Conservation (phyloP, 495 filamentous ascomycete genomes). For the Neurospora pannonica region DNA sequence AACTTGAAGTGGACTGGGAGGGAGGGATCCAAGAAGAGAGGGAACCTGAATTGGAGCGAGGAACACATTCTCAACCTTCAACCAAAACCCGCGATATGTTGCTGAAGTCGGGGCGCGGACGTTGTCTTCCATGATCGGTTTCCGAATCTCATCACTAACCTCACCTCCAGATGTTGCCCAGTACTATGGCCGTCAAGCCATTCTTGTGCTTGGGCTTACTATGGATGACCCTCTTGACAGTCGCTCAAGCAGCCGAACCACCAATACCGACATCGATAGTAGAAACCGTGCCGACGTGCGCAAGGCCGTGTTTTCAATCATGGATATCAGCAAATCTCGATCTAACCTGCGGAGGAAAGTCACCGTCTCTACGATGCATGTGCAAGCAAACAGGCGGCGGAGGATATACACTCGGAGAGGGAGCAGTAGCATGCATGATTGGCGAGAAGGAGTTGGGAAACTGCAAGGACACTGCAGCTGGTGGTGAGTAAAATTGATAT, state of each 20-base stretch:
- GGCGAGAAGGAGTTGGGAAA: constrained; percentile 32
- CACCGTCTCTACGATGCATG: constrained; percentile 49
- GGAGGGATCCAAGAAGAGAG: background rate
- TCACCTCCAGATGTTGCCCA: constrained; percentile 26
- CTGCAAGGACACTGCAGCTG: constrained; percentile 27
- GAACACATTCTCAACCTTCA: background rate
- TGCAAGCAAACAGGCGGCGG: constrained; percentile 49
- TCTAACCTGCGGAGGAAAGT: constrained; percentile 34
- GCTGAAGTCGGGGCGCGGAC: background rate
- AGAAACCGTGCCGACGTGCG: constrained; percentile 53
- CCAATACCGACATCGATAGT: constrained; percentile 28
- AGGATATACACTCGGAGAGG: constrained; percentile 63
- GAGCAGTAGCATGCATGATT: constrained; percentile 52
- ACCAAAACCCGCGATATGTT: background rate
- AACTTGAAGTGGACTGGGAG: background rate
- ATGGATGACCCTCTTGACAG: constrained; percentile 24
- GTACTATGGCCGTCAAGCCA: constrained; percentile 37
- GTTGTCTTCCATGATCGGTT: background rate
- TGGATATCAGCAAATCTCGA: constrained; percentile 54
- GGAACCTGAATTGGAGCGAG: background rate
- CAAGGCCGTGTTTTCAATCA: constrained; percentile 48
- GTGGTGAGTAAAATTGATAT: constrained; percentile 20
- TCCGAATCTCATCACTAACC: background rate
- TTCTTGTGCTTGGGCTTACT: constrained; percentile 21
- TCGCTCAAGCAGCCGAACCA: constrained; percentile 12